phyloP scores from a whole-genome alignment of 441 rosid genomes.

The Gossypium aridum region DNA sequence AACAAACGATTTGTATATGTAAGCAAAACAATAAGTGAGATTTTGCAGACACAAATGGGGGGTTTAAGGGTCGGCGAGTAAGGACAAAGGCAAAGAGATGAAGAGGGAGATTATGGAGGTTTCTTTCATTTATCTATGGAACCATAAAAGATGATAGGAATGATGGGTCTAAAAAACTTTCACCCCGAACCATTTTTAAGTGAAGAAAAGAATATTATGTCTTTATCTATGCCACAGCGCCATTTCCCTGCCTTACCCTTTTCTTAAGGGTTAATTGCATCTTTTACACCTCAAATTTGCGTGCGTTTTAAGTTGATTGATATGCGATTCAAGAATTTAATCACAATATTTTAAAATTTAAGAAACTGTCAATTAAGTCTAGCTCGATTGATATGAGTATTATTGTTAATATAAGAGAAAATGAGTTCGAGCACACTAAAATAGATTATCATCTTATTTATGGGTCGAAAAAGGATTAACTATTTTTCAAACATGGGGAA shows the following conservation, averaged over 20 bases:
- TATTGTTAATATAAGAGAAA: fast-evolving
- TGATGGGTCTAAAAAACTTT: not conserved
- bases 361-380: no score
- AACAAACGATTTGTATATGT: not conserved
- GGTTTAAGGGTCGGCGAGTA: slow-evolving; percentile 15
- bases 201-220: not conserved
- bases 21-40: not conserved
- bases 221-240: no score
- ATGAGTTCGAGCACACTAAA: no score
- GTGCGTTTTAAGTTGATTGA: no score
- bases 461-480: no score
- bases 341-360: no score
- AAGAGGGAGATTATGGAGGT: not conserved
- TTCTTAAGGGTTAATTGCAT: not conserved
- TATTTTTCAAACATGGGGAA: no score
- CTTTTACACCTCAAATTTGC: not conserved
- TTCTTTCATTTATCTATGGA: not conserved
- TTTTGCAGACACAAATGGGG: not conserved
- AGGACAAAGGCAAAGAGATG: slow-evolving; percentile 9
- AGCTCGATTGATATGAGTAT: no score
- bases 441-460: no score
- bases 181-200: not conserved
- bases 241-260: not conserved
- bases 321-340: not conserved
- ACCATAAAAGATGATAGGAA: not conserved